A percentile compares a stretch with the other conserved stretches of the same genome.
Conservation (phyloP, 208 protist species). For the Acanthamoeba royreba region DNA sequence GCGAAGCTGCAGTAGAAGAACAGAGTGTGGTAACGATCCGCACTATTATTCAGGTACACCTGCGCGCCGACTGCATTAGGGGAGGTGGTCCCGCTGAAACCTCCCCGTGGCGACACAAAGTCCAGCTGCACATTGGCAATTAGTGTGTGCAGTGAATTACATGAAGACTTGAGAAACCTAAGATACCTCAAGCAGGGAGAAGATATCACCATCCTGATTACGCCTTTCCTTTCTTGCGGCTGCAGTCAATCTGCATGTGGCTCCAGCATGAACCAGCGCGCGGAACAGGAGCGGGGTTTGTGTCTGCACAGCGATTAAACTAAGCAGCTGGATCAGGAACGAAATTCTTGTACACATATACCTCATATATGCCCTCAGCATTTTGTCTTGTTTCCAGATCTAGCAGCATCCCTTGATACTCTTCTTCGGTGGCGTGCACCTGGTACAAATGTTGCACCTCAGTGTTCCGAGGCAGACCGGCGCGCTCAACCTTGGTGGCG, state of each 20-base stretch:
- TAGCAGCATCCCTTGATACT: slow-evolving; percentile 24
- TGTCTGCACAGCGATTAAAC: background rate
- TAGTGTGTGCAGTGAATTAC: background rate
- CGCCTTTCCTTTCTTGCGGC: background rate
- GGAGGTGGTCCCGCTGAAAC: background rate
- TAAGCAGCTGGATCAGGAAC: background rate
- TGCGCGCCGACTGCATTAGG: background rate
- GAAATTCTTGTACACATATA: background rate
- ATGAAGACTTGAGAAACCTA: background rate
- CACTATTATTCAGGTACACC: background rate
- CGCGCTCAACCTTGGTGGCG: background rate
- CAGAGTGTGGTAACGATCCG: slow-evolving; percentile 10
- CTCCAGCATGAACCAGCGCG: background rate
- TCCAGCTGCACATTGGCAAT: background rate
- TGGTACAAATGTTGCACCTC: slow-evolving; percentile 3
- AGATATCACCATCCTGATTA: background rate
- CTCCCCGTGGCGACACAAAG: background rate
- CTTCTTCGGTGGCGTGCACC: background rate
- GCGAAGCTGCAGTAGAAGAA: slow-evolving; percentile 50
- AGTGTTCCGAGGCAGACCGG: background rate
- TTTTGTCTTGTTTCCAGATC: background rate
- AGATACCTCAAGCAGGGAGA: background rate
- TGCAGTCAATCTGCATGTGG: background rate
- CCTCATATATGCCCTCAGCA: slow-evolving; percentile 13
- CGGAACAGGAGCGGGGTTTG: slow-evolving; percentile 9